Conservation (phyloP, 2,329 filamentous ascomycete species). For the Diaporthe longicolla region DNA sequence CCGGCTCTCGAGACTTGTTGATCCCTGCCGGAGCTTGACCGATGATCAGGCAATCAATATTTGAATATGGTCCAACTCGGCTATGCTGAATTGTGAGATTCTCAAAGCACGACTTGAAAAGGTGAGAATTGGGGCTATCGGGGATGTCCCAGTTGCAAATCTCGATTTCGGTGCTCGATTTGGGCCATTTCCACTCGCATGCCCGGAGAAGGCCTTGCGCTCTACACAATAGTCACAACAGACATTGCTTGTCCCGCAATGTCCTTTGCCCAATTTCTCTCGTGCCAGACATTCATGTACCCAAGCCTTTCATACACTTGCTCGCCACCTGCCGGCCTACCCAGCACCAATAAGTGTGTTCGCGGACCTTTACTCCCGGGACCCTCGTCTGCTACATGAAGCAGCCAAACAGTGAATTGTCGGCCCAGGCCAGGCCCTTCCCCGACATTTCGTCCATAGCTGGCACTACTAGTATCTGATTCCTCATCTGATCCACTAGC, state of each 20-base stretch:
- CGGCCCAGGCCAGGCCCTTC: neutral
- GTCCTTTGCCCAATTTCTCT: neutral
- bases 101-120: too few species aligned
- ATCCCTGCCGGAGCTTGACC: too few species aligned
- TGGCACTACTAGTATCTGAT: too few species aligned
- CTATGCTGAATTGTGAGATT: too few species aligned
- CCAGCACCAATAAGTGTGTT: neutral
- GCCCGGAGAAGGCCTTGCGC: too few species aligned
- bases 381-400: neutral
- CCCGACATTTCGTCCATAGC: neutral
- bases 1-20: too few species aligned
- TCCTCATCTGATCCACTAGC: neutral
- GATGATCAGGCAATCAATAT: too few species aligned
- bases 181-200: too few species aligned
- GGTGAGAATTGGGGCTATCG: too few species aligned
- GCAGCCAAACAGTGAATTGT: neutral
- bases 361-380: fast-evolving
- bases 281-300: fast-evolving
- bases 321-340: neutral
- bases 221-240: neutral
- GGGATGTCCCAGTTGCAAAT: too few species aligned
- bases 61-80: too few species aligned
- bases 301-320: neutral
- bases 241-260: neutral
- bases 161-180: too few species aligned